Evolutionary conservation across 257 asterid species (phyloP), one percentile per base, ranked within the genome.

Genomic region (Capsicum baccatum): DNA sequence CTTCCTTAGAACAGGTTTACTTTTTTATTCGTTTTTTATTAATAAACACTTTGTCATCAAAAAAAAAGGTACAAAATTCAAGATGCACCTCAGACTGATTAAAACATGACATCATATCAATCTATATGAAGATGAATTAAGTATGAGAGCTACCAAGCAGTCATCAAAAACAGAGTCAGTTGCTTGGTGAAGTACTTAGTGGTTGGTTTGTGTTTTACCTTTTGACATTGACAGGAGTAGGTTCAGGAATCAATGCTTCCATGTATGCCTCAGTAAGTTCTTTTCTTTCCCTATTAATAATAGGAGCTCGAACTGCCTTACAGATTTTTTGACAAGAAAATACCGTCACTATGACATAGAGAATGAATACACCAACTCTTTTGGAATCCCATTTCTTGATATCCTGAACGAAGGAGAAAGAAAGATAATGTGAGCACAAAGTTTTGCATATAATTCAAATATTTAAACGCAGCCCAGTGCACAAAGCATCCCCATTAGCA

Each of bases 221-320:
- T 85, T 88, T 92, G 79, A 97, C 88, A 86, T 97, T 97, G 57
- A 91, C 86, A 10, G 98, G 95, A 81, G 97, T 92, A 19, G 99
- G 99, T 90, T 92, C 99, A 62, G 99, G 99, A 85, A 95, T 91
- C 80, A 97, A 87, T 17, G 98, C 97, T 66, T 97, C 99, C 99
- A 97, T 97, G 85, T 91, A 97, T 19, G 97, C 97, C 92, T 97
- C 98, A 11, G 96, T 83, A 88, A 97, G 82, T 74, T 97, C 94
- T 83, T 85, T 92, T 83, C 88, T 91, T 83, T 97, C 96, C 79
- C 94, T 93, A 85, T 88, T 92, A 73, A 97, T 78, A 62, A 91
- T 47, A 52, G 99, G 98, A 60, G 96, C 98, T 86, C 94, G 94
- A 85, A 93, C 76, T 4, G 92, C 93, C 91, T 85, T 91, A 83